A percentile compares a stretch with the other conserved stretches of the same genome.
phyloP scores from a whole-genome alignment of 2,329 filamentous ascomycete genomes.

The Verticillium isaacii region DNA sequence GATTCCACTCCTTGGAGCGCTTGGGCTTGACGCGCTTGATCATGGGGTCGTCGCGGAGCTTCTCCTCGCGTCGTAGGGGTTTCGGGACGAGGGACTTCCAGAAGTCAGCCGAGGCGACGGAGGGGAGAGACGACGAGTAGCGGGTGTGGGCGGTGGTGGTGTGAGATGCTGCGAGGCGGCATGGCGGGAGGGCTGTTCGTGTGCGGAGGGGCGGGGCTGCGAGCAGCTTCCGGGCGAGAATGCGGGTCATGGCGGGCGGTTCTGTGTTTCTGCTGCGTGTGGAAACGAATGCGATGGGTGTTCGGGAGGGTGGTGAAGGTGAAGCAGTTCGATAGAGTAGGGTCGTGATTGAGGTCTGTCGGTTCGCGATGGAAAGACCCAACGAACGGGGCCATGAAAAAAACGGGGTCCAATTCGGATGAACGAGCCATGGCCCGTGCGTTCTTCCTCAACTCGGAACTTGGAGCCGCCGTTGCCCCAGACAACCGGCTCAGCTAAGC shows the following conservation, averaged over 20 bases:
- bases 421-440: slow-evolving; percentile 6
- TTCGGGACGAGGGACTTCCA: slow-evolving; percentile 70
- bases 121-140: slow-evolving; percentile 38
- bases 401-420: background rate
- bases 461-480: background rate
- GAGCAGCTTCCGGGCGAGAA: background rate
- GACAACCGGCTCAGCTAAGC: background rate
- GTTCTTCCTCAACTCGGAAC: background rate
- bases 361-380: background rate
- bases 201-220: slow-evolving; percentile 2
- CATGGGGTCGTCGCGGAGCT: slow-evolving; percentile 20
- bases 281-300: background rate
- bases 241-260: slow-evolving; percentile 6
- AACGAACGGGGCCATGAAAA: background rate
- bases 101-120: slow-evolving; percentile 53
- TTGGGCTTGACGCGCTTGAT: slow-evolving; percentile 28
- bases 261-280: background rate
- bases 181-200: slow-evolving; percentile 1
- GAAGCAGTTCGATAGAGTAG: background rate
- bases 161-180: background rate
- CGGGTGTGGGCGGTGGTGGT: slow-evolving; percentile 9
- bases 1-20: slow-evolving; percentile 67
- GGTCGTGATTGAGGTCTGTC: background rate
- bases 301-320: background rate
- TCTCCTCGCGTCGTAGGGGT: slow-evolving; percentile 47